phyloP scores from a whole-genome alignment of 2,329 filamentous ascomycete species.

The Dactylellina sp. region DNA sequence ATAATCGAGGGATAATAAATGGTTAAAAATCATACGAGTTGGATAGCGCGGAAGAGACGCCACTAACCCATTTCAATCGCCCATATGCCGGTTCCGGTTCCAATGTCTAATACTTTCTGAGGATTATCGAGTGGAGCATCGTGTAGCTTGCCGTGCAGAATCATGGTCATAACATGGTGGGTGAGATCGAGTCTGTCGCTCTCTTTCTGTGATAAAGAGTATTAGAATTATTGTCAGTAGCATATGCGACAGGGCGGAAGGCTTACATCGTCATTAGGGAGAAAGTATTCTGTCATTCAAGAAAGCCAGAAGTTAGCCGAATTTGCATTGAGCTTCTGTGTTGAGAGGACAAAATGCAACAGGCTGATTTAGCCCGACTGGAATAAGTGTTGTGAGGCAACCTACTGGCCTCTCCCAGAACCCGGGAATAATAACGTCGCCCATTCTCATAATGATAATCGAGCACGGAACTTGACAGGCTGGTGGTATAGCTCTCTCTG shows the following conservation, averaged over 20 bases:
- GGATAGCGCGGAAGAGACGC: neutral
- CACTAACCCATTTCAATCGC: slow-evolving; percentile 60
- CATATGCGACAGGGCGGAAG: neutral
- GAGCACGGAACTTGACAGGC: slow-evolving; percentile 27
- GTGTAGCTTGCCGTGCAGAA: slow-evolving; percentile 65
- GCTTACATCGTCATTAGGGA: slow-evolving; percentile 40
- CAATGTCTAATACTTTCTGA: slow-evolving; percentile 68
- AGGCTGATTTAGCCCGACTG: slow-evolving; percentile 6
- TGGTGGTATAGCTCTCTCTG: slow-evolving; percentile 41
- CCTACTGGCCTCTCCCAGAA: slow-evolving; percentile 23
- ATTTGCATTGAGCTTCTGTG: slow-evolving; percentile 3
- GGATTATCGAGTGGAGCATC: slow-evolving; percentile 65
- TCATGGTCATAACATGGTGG: slow-evolving; percentile 64
- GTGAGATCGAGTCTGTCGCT: slow-evolving; percentile 57
- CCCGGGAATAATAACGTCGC: slow-evolving; percentile 31
- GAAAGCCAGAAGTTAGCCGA: neutral
- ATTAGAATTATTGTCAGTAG: neutral
- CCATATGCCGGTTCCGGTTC: slow-evolving; percentile 66
- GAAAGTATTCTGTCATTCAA: slow-evolving; percentile 25
- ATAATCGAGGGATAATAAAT: neutral
- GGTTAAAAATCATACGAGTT: neutral
- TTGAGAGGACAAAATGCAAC: slow-evolving; percentile 36
- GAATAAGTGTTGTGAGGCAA: slow-evolving; percentile 32
- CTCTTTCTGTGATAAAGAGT: slow-evolving; percentile 10
- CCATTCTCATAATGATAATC: slow-evolving; percentile 43